Base-by-base conservation (phyloP, 2,329 filamentous ascomycete species). In the Talaromyces islandicus region DNA sequence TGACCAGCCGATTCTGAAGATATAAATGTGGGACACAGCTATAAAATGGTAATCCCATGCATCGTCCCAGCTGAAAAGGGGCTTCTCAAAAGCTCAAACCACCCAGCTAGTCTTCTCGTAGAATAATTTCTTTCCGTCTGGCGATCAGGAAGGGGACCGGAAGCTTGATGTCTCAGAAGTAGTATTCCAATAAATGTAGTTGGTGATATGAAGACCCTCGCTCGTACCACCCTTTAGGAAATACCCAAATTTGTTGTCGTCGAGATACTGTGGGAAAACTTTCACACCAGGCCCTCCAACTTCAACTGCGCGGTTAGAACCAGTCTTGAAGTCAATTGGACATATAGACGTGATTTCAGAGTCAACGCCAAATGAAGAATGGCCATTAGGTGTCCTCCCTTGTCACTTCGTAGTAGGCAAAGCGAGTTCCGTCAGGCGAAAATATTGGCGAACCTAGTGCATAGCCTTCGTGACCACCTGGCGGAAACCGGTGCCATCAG, bases 11-110 rank as follows among this genome's bases (percentile, higher is more conserved):
- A 12, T 32, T 32, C 10, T 29, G 32, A 32, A 54, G n/a, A 32
- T n/a, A 32, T n/a, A 54, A 32, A 12, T 32, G 25, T 59, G 60
- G 60, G 10, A 62, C 1, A 62, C 60, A 24, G 60, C 60, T 17
- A 59, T 57, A 32, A 57, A 60, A 4, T 58, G 60, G 9, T 62
- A 62, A n/a, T 62, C 60, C 60, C 58, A 62, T 21, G 58, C 43
- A 24, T 54, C 25, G 21, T 62, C 58, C 29, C 55, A 62, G 50
- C 24, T 55, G 17, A 38, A 62, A 7, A 62, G 54, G 27, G 57
- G 25, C 24, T 48, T 54, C 4, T 62, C 46, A 17, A 56, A 43
- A 7, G 38, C 51, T 29, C 43, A 46, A 17, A 52, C 54, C 19
- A 57, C 55, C 25, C 57, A 59, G 24, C 54, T 56, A 30, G 58